Conservation (phyloP, 345 rosid genomes). For the Melaleuca quinquenervia region DNA sequence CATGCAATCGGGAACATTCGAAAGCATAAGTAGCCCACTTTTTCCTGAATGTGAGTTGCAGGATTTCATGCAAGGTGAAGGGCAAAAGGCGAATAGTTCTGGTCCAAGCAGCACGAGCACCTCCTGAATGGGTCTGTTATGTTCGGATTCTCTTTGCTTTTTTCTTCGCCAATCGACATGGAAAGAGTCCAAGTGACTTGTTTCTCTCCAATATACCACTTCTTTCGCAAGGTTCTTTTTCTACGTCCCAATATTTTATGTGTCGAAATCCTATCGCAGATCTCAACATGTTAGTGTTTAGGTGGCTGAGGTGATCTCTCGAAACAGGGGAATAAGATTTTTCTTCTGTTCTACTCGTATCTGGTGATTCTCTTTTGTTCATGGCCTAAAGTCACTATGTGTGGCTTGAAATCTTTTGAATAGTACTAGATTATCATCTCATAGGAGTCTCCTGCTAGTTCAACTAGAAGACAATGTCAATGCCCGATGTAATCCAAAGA, state of each 20-base stretch:
- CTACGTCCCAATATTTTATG: background rate
- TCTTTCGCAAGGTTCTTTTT: background rate
- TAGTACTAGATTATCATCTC: background rate
- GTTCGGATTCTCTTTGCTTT: conserved; percentile 5
- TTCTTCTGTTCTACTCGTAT: background rate
- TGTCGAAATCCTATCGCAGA: background rate
- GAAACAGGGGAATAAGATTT: background rate
- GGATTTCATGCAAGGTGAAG: conserved; percentile 4
- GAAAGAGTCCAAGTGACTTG: background rate
- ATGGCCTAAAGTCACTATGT: background rate
- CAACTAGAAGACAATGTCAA: background rate
- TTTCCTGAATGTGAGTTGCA: conserved; percentile 1
- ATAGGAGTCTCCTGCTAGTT: background rate
- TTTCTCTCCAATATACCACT: background rate
- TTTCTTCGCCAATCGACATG: conserved; percentile 1
- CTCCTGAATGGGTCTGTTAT: background rate
- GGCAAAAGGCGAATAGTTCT: conserved; percentile 3
- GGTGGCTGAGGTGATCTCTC: background rate
- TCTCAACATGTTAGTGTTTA: background rate
- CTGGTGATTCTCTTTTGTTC: background rate
- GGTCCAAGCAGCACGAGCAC: conserved; percentile 10
- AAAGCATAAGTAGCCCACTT: conserved; percentile 35
- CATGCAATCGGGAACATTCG: conserved; percentile 46
- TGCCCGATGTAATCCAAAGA: background rate
- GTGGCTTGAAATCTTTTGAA: background rate